Evolutionary conservation across 2,329 filamentous ascomycete genomes (phyloP), one percentile per base, ranked within the genome.

Genomic region (Phaeosphaeriaceae sp.): DNA sequence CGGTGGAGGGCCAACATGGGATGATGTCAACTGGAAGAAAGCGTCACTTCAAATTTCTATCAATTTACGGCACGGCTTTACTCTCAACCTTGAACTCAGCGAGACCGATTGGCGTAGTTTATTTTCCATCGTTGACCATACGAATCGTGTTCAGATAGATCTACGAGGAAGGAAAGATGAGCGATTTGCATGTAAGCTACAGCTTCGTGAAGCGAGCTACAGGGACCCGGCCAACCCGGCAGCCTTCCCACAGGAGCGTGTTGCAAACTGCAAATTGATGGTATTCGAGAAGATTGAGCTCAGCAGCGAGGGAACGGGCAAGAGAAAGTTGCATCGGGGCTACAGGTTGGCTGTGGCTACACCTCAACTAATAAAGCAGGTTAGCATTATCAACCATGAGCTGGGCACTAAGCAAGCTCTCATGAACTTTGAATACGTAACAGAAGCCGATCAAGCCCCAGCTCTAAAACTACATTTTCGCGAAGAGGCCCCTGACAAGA

Each of bases 101-200:
- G 88, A 92, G 61, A 77, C 83, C n/a, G 90, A 96, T 66, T 96
- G 89, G 75, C 84, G 87, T 53, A 86, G 83, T 54, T 74, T 96
- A 9, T 92, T 87, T 84, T 88, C 85, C 61, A 90, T 95, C 72
- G 90, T 92, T 58, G 90, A 96, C 51, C 93, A 95, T 68, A 90
- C 88, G 20, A 83, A 82, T 57, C 90, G 89, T 63, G 84, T 93
- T 2, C 87, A 92, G 64, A 80, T 81, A 20, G 89, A 85, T 42
- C 78, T 96, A 34, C 84, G 85, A 29, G 84, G 86, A 6, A 82
- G 85, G 33, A 79, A 80, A 23, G 88, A 90, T 43, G 92, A 97
- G 73, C 79, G 78, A 2, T 73, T 88, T 47, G 79, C 88, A 2
- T 91, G 90, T 67, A 84, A 87, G 61, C 81, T 84, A 6, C 86